A percentile compares a stretch with the other conserved stretches of the same genome.
phyloP scores from a whole-genome alignment of 257 asterid species.

The Salvia hispanica region DNA sequence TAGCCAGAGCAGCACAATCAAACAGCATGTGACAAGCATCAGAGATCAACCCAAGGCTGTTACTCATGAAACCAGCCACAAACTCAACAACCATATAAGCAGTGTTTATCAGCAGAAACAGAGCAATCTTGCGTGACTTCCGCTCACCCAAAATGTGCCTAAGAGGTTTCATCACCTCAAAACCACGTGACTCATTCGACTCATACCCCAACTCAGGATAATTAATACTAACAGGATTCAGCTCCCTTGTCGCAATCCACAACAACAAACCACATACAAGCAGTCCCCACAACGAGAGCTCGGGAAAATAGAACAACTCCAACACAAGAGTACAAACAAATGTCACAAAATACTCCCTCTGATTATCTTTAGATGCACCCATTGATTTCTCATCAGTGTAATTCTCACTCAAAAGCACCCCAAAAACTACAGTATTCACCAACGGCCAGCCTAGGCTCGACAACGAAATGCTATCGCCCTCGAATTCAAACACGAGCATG shows the following conservation, averaged over 20 bases:
- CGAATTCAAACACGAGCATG: constrained; percentile 83
- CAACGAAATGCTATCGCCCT: constrained; percentile 68
- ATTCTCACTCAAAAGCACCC: constrained; percentile 93
- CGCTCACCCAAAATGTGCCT: constrained; percentile 87
- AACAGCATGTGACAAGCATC: constrained; percentile 99
- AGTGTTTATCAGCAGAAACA: constrained; percentile 81
- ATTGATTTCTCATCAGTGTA: constrained; percentile 56
- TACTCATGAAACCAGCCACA: constrained; percentile 91
- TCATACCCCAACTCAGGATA: constrained; percentile 76
- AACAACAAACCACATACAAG: constrained; percentile 75
- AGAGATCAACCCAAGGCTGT: constrained; percentile 97
- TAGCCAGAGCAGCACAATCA: constrained; percentile 96
- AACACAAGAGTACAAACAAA: constrained; percentile 71
- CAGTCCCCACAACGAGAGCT: constrained; percentile 89
- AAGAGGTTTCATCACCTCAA: constrained; percentile 72
- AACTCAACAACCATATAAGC: constrained; percentile 96
- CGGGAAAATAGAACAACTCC: constrained; percentile 78
- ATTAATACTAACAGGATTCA: constrained; percentile 47
- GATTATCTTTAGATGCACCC: constrained; percentile 58
- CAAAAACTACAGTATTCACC: constrained; percentile 84
- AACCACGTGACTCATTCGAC: constrained; percentile 51
- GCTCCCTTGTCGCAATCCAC: constrained; percentile 72
- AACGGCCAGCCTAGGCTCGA: constrained; percentile 77
- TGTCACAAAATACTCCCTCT: constrained; percentile 70
- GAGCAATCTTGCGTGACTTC: constrained; percentile 87